Percentiles rank a stretch among this genome's conserved stretches.
phyloP scores from a whole-genome alignment of 495 filamentous ascomycete species.

The Podospora comata region DNA sequence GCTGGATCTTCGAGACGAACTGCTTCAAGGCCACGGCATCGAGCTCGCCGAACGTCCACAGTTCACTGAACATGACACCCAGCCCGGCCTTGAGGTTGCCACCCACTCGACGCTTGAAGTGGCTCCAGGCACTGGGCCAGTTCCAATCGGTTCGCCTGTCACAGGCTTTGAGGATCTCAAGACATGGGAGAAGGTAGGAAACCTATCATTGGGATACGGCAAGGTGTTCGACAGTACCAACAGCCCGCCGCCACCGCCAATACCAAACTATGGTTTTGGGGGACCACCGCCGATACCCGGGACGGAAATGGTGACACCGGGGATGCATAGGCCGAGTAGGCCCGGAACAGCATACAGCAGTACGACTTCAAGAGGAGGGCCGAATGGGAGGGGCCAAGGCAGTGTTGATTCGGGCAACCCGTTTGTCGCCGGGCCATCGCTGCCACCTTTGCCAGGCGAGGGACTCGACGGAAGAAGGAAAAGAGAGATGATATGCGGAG shows the following conservation, averaged over 20 bases:
- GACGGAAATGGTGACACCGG: background rate
- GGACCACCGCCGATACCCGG: background rate
- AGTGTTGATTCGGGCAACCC: background rate
- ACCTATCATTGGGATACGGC: background rate
- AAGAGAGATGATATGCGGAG: slow-evolving; percentile 9
- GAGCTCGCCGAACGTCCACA: slow-evolving; percentile 11
- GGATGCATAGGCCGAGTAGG: background rate
- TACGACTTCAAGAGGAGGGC: background rate
- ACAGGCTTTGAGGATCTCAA: background rate
- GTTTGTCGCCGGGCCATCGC: background rate
- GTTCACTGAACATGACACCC: slow-evolving; percentile 7
- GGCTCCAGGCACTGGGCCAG: background rate
- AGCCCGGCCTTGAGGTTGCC: slow-evolving; percentile 17
- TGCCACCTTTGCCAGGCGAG: slow-evolving; percentile 11
- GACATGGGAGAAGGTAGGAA: background rate
- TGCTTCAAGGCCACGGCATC: slow-evolving; percentile 18
- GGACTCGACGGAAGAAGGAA: background rate
- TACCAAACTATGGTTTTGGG: background rate
- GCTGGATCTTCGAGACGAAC: background rate
- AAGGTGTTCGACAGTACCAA: background rate
- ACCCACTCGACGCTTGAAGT: slow-evolving; percentile 19
- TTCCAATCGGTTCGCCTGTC: background rate
- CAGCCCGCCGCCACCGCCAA: background rate
- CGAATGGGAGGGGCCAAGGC: background rate
- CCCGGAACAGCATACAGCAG: slow-evolving; percentile 2